These are phyloP conservation scores for Cladosporium oxysporum DNA, from an alignment of 2,329 filamentous ascomycete genomes.

Conservation along the genomic window DNA sequence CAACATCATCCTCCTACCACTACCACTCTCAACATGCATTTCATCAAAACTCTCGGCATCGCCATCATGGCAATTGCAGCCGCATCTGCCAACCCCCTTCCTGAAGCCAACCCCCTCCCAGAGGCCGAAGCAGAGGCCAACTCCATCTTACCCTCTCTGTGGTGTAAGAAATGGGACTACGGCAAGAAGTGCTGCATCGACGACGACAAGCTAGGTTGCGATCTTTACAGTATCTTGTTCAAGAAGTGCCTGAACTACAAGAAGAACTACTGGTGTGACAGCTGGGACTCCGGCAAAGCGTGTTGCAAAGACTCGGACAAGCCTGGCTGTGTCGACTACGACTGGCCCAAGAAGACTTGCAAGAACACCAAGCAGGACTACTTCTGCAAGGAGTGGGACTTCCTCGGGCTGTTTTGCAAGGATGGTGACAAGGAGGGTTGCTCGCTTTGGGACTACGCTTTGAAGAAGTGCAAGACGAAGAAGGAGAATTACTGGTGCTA, in stretches of 20 bases:
- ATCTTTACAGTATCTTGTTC: slow-evolving; percentile 3
- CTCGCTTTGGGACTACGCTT: slow-evolving; percentile 1
- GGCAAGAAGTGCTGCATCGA: slow-evolving; percentile 8
- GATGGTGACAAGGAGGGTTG: slow-evolving; percentile 30
- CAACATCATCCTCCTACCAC: slow-evolving; percentile 1
- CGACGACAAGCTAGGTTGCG: slow-evolving; percentile 8
- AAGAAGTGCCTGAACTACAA: slow-evolving; percentile 10
- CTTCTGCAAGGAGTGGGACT: slow-evolving; percentile 11
- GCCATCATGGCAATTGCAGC: slow-evolving; percentile 9
- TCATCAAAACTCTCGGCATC: slow-evolving; percentile 8
- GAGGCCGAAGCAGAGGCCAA: slow-evolving; percentile 1
- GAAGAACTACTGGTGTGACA: slow-evolving; percentile 13
- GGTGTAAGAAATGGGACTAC: slow-evolving; percentile 13
- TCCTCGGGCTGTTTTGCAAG: slow-evolving; percentile 25
- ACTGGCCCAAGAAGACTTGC: slow-evolving; percentile 3
- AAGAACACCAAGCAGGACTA: slow-evolving; percentile 5
- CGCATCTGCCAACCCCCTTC: slow-evolving; percentile 11
- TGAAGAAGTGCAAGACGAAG: slow-evolving; percentile 4
- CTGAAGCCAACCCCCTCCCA: slow-evolving; percentile 3
- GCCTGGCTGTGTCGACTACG: slow-evolving; percentile 7
- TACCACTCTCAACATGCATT: slow-evolving; percentile 6
- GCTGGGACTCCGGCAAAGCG: slow-evolving; percentile 4
- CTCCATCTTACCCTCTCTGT: not conserved
- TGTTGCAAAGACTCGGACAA: slow-evolving; percentile 11
- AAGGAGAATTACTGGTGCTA: slow-evolving; percentile 12